Percentiles rank a stretch among this genome's conserved stretches.
These are phyloP conservation scores for Medicago lupulina DNA, from an alignment of 306 rosid species.

Conservation along the genomic window DNA sequence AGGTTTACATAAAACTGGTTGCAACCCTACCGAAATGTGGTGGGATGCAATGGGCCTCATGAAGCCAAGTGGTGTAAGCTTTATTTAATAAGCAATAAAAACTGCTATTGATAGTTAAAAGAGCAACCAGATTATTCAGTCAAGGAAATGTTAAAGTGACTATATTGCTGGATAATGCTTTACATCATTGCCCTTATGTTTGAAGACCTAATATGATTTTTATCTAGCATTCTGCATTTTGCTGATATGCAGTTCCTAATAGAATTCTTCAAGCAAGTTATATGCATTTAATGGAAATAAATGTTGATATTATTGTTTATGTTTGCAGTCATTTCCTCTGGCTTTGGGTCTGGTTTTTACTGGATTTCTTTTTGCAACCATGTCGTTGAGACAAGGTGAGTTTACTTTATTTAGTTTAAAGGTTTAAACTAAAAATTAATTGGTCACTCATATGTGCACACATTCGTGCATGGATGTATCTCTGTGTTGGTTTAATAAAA, in stretches of 20 bases:
- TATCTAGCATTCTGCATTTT: constrained; percentile 9
- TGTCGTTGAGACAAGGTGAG: constrained; percentile 92
- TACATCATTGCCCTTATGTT: constrained; percentile 19
- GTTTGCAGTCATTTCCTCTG: constrained; percentile 85
- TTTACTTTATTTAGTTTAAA: constrained; percentile 31
- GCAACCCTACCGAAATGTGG: constrained; percentile 30
- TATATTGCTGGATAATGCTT: constrained; percentile 18
- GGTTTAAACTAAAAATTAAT: constrained; percentile 11
- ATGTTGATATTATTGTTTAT: constrained; percentile 32
- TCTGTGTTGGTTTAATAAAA: not conserved
- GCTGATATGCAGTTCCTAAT: constrained; percentile 26
- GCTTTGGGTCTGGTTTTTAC: constrained; percentile 73
- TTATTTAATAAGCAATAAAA: constrained; percentile 9
- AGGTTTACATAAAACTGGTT: constrained; percentile 15
- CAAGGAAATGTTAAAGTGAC: constrained; percentile 31
- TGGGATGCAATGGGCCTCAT: constrained; percentile 30
- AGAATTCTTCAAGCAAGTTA: constrained; percentile 39
- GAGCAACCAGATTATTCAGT: constrained; percentile 34
- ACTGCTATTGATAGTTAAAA: constrained; percentile 18
- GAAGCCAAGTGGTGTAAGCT: constrained; percentile 19
- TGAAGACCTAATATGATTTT: constrained; percentile 29
- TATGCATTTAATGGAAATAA: constrained; percentile 29
- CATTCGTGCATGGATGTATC: not conserved
- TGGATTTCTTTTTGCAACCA: constrained; percentile 79
- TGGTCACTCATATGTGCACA: not conserved